A percentile compares a stretch with the other conserved stretches of the same genome.
These are phyloP conservation scores for Diaporthe capsici DNA, from an alignment of 2,329 filamentous ascomycete genomes.

Conservation along the genomic window DNA sequence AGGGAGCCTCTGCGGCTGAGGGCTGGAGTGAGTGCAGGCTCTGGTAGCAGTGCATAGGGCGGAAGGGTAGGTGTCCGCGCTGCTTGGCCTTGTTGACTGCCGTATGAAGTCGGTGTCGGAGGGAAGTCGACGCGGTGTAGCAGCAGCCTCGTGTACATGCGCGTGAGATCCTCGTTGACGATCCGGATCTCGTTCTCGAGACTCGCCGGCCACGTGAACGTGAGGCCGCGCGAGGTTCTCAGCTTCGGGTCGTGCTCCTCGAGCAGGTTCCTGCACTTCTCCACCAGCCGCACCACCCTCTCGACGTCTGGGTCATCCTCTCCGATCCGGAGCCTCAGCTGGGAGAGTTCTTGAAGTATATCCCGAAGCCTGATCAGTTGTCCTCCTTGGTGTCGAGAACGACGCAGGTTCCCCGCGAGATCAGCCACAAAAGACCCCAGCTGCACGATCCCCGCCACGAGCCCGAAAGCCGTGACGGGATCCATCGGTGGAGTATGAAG, in stretches of 20 bases:
- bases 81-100: constrained; percentile 2
- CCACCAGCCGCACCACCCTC: constrained; percentile 21
- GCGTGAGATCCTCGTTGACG: constrained; percentile 27
- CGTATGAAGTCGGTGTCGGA: constrained; percentile 11
- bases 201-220: constrained; percentile 28
- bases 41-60: constrained; percentile 13
- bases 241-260: constrained; percentile 32
- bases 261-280: constrained; percentile 29
- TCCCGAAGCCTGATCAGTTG: constrained; percentile 31
- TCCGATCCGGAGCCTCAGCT: constrained; percentile 20
- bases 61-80: background rate
- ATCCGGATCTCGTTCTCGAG: constrained; percentile 30
- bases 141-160: constrained; percentile 27
- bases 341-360: constrained; percentile 25
- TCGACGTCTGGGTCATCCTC: constrained; percentile 16
- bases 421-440: constrained; percentile 14
- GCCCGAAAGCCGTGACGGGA: constrained; percentile 13
- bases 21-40: constrained; percentile 20
- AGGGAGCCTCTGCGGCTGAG: constrained; percentile 23
- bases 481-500: background rate
- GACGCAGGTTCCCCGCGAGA: background rate
- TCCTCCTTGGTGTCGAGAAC: constrained; percentile 15
- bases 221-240: constrained; percentile 12
- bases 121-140: constrained; percentile 16
- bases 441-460: constrained; percentile 24